These are phyloP conservation scores for Ampelomyces quisqualis DNA, from an alignment of 2,329 filamentous ascomycete species.

Conservation along the genomic window DNA sequence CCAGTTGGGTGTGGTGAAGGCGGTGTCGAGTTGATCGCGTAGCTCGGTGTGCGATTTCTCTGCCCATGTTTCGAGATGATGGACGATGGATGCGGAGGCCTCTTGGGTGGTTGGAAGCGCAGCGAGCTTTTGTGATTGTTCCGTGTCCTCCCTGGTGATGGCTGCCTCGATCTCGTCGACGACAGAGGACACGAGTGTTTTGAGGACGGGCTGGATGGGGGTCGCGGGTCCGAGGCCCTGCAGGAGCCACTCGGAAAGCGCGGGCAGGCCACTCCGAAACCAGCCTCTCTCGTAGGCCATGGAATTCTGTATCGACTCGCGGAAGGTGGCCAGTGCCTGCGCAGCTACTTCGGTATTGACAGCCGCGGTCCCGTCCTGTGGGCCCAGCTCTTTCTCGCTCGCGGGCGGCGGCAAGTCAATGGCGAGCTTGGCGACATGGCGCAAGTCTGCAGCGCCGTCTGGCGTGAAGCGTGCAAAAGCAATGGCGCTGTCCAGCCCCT, in stretches of 20 bases:
- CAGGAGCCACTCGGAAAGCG: conserved; percentile 65
- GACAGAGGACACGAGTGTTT: conserved; percentile 66
- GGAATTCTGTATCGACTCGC: conserved; percentile 68
- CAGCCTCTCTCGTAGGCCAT: conserved; percentile 72
- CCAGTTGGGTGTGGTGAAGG: conserved; percentile 77
- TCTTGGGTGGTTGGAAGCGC: conserved; percentile 45
- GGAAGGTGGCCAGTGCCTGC: conserved; percentile 65
- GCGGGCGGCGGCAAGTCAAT: conserved; percentile 56
- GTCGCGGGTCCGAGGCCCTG: conserved; percentile 38
- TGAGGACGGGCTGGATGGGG: conserved; percentile 65
- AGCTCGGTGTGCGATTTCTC: conserved; percentile 80
- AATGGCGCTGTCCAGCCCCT: conserved; percentile 69
- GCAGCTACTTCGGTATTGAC: conserved; percentile 66
- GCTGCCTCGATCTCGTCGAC: conserved; percentile 56
- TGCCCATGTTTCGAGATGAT: conserved; percentile 69
- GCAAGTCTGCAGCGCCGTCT: conserved; percentile 40
- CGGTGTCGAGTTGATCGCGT: conserved; percentile 73
- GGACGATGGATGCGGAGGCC: conserved; percentile 55
- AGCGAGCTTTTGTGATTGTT: conserved; percentile 38
- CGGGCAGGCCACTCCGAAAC: conserved; percentile 69
- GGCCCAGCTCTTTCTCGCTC: conserved; percentile 38
- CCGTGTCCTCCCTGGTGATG: conserved; percentile 54
- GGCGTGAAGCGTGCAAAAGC: conserved; percentile 49
- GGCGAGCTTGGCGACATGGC: conserved; percentile 55
- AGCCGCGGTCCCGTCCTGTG: conserved; percentile 29